Evolutionary conservation across 2,329 filamentous ascomycete genomes (phyloP).

Genomic region (Lomentospora prolificans): DNA sequence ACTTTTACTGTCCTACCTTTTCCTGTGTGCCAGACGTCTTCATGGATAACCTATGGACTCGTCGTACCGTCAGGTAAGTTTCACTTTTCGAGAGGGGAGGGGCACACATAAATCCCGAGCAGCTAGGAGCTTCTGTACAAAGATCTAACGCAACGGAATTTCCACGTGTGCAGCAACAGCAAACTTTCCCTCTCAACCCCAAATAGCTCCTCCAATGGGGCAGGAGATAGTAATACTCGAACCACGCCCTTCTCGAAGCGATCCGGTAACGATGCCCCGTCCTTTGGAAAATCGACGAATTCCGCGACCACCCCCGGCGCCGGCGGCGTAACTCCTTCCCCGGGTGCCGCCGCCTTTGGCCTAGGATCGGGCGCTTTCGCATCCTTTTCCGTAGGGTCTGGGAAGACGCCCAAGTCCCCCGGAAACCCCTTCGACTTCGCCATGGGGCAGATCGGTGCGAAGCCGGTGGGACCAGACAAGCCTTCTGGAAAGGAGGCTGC

Average conservation of each 20-base stretch:
- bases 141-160: neutral
- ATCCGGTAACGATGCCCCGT: conserved; percentile 52
- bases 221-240: conserved; percentile 49
- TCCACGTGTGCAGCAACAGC: conserved; percentile 49
- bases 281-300: conserved; percentile 71
- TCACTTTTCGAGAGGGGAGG: neutral
- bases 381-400: conserved; percentile 65
- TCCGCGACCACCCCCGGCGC: conserved; percentile 61
- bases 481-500: conserved; percentile 41
- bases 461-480: conserved; percentile 19
- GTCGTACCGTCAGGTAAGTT: conserved; percentile 65
- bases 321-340: conserved; percentile 64
- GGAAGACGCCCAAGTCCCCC: conserved; percentile 79
- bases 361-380: conserved; percentile 93
- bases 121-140: neutral
- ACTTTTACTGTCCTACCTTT: neutral
- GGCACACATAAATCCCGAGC: no score
- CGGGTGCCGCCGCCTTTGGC: conserved; percentile 77
- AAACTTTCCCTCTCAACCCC: conserved; percentile 85
- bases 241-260: conserved; percentile 60
- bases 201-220: conserved; percentile 43
- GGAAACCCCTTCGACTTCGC: conserved; percentile 72
- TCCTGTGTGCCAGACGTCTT: neutral
- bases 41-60: conserved; percentile 66
- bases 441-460: conserved; percentile 35